Conservation (phyloP, 2,329 filamentous ascomycete genomes). For the Fusarium illudens region DNA sequence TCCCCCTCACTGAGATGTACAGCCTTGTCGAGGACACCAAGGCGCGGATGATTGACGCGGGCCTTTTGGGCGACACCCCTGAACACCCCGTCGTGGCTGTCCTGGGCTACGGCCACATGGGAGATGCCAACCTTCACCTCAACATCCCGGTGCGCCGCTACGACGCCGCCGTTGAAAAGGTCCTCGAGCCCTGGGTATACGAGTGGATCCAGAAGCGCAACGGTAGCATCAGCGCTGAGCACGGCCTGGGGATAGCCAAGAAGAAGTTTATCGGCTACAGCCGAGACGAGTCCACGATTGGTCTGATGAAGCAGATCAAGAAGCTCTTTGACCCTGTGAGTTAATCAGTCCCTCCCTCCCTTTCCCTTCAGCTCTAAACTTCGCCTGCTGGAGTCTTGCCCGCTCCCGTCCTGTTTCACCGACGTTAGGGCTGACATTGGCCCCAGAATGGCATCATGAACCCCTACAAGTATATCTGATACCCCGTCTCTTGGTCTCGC, state of each 20-base stretch:
- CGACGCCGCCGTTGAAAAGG: slow-evolving; percentile 85
- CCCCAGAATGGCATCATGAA: slow-evolving; percentile 96
- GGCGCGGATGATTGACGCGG: slow-evolving; percentile 74
- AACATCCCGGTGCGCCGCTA: slow-evolving; percentile 87
- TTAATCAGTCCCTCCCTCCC: slow-evolving; percentile 26
- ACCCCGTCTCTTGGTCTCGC: slow-evolving; percentile 15
- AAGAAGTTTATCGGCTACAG: slow-evolving; percentile 96
- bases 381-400: background rate
- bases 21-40: slow-evolving; percentile 86
- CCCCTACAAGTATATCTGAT: slow-evolving; percentile 91
- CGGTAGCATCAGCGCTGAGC: slow-evolving; percentile 96
- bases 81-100: slow-evolving; percentile 84
- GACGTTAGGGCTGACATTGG: slow-evolving; percentile 40
- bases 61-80: slow-evolving; percentile 79
- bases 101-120: slow-evolving; percentile 98
- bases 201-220: slow-evolving; percentile 91
- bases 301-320: slow-evolving; percentile 95
- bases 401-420: slow-evolving; percentile 1
- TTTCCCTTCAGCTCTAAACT: slow-evolving; percentile 3
- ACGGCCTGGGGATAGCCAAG: slow-evolving; percentile 93
- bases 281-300: slow-evolving; percentile 84
- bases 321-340: slow-evolving; percentile 91
- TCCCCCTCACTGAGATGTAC: slow-evolving; percentile 89
- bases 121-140: slow-evolving; percentile 92
- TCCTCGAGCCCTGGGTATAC: slow-evolving; percentile 94